A percentile compares a stretch with the other conserved stretches of the same genome.
Conservation (phyloP, 495 filamentous ascomycete species). For the Tuber borchii region DNA sequence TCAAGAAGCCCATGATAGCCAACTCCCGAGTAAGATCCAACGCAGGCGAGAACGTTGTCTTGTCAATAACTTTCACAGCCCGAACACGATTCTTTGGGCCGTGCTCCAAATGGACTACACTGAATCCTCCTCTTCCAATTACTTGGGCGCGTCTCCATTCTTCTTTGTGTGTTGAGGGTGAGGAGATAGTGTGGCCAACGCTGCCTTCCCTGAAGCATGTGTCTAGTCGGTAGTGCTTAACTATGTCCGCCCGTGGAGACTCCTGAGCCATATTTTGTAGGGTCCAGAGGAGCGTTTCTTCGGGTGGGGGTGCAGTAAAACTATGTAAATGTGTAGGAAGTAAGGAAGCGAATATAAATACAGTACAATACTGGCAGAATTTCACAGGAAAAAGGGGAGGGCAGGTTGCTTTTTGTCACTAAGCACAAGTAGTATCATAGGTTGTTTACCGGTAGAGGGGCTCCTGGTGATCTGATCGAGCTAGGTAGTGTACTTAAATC, state of each 20-base stretch:
- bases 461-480: no score
- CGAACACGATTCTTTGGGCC: constrained; percentile 5
- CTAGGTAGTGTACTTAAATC: no score
- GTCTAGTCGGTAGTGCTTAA: neutral
- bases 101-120: constrained; percentile 6
- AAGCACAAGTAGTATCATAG: no score
- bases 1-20: constrained; percentile 6
- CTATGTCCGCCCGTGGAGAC: no score
- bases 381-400: neutral
- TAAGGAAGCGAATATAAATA: neutral
- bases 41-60: neutral
- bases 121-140: constrained; percentile 7
- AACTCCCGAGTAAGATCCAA: constrained; percentile 6
- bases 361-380: neutral
- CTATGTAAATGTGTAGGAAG: neutral
- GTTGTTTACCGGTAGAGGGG: no score
- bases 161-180: neutral
- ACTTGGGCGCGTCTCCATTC: constrained; percentile 7
- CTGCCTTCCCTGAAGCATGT: neutral
- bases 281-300: no score
- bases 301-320: neutral
- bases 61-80: constrained; percentile 9
- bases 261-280: no score
- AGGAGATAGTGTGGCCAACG: neutral
- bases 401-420: no score